Conservation (phyloP, 371 early-diverging fungal species). For the Gilbertella persicaria region DNA sequence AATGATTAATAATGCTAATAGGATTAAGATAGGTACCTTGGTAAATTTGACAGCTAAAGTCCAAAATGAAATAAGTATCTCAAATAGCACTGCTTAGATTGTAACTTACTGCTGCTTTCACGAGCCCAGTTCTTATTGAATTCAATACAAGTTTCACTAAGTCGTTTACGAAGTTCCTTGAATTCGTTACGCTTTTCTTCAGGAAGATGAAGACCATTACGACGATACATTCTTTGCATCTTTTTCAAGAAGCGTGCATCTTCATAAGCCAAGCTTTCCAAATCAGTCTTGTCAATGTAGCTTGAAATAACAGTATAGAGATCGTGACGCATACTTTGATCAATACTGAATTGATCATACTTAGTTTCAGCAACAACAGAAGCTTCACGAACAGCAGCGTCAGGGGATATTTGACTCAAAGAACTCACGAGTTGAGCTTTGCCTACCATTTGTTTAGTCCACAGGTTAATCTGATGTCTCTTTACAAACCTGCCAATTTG, state of each 20-base stretch:
- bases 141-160: slow-evolving; percentile 68
- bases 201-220: slow-evolving; percentile 71
- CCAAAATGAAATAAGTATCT: neutral
- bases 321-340: slow-evolving; percentile 77
- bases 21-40: slow-evolving; percentile 26
- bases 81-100: neutral
- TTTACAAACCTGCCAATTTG: slow-evolving; percentile 30
- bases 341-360: slow-evolving; percentile 73
- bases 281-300: slow-evolving; percentile 56
- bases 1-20: neutral
- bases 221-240: slow-evolving; percentile 62
- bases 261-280: slow-evolving; percentile 53
- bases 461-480: neutral
- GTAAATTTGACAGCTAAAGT: slow-evolving; percentile 44
- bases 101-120: slow-evolving; percentile 49
- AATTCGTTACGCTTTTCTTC: slow-evolving; percentile 63
- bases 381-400: slow-evolving; percentile 73
- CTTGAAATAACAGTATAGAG: slow-evolving; percentile 64
- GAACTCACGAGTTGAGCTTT: slow-evolving; percentile 56
- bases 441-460: slow-evolving; percentile 16
- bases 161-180: slow-evolving; percentile 63
- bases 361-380: slow-evolving; percentile 64
- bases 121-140: slow-evolving; percentile 70
- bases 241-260: slow-evolving; percentile 70
- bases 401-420: slow-evolving; percentile 67